These are phyloP conservation scores for Lophium mytilinum DNA, from an alignment of 495 filamentous ascomycete species.

Conservation along the genomic window DNA sequence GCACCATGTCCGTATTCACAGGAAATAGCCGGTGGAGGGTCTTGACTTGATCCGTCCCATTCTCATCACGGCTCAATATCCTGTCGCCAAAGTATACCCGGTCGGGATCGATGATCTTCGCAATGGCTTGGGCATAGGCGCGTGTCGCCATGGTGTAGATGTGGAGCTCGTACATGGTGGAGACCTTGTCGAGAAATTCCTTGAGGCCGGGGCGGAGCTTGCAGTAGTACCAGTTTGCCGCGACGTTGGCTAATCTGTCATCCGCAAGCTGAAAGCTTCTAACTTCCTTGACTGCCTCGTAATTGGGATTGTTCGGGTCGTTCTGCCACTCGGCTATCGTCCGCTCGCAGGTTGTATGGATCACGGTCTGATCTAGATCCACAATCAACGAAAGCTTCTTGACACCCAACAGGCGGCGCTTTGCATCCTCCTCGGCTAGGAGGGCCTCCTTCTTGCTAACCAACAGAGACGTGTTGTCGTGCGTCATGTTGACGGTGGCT, in stretches of 20 bases:
- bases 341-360: conserved; percentile 94
- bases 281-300: conserved; percentile 84
- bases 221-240: conserved; percentile 85
- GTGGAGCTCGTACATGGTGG: conserved; percentile 83
- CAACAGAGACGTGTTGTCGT: conserved; percentile 75
- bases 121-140: conserved; percentile 86
- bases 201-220: conserved; percentile 91
- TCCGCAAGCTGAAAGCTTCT: conserved; percentile 77
- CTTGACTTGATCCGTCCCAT: conserved; percentile 83
- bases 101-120: conserved; percentile 85
- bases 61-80: conserved; percentile 94
- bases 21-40: conserved; percentile 87
- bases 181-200: conserved; percentile 70
- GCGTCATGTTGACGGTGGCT: conserved; percentile 85
- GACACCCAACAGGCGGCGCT: conserved; percentile 66
- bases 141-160: conserved; percentile 99
- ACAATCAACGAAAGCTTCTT: conserved; percentile 89
- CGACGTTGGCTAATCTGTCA: conserved; percentile 64
- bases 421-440: conserved; percentile 74
- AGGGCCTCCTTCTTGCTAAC: conserved; percentile 59
- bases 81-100: conserved; percentile 86
- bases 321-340: conserved; percentile 93
- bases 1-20: conserved; percentile 96
- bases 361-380: conserved; percentile 96
- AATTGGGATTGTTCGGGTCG: conserved; percentile 81